Percentiles rank a stretch among this genome's conserved stretches.
Conservation (phyloP, 495 filamentous ascomycete species). For the Xylaria nigripes region DNA sequence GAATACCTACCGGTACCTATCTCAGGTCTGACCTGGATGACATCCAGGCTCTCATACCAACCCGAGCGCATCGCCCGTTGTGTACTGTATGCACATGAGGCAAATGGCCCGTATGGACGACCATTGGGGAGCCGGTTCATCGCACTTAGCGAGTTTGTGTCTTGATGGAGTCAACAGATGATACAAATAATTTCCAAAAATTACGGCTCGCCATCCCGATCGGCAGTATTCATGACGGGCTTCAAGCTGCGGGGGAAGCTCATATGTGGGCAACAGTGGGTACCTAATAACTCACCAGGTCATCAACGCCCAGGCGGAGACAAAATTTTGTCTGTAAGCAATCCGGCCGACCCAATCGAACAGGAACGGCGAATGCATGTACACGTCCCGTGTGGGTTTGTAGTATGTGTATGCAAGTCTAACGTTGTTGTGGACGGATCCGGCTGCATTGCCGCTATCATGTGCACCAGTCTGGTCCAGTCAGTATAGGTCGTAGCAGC, state of each 20-base stretch:
- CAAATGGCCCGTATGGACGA: too few species aligned
- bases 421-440: slow-evolving; percentile 4
- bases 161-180: too few species aligned
- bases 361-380: neutral
- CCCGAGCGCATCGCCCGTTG: too few species aligned
- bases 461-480: neutral
- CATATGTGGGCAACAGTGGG: neutral
- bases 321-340: neutral
- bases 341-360: neutral
- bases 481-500: neutral
- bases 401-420: slow-evolving; percentile 6
- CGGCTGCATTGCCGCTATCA: slow-evolving; percentile 11
- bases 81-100: too few species aligned
- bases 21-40: too few species aligned
- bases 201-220: neutral
- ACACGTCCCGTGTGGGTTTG: slow-evolving; percentile 6
- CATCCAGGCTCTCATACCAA: too few species aligned
- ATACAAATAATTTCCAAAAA: too few species aligned
- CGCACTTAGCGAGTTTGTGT: too few species aligned
- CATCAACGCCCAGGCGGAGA: neutral
- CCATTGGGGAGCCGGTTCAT: too few species aligned
- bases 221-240: neutral
- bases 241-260: neutral
- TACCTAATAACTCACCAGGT: neutral
- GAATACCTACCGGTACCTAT: too few species aligned